Percentiles rank a stretch among this genome's conserved stretches.
These are phyloP conservation scores for Penicillium sp. DNA, from an alignment of 2,329 filamentous ascomycete species.

Conservation along the genomic window DNA sequence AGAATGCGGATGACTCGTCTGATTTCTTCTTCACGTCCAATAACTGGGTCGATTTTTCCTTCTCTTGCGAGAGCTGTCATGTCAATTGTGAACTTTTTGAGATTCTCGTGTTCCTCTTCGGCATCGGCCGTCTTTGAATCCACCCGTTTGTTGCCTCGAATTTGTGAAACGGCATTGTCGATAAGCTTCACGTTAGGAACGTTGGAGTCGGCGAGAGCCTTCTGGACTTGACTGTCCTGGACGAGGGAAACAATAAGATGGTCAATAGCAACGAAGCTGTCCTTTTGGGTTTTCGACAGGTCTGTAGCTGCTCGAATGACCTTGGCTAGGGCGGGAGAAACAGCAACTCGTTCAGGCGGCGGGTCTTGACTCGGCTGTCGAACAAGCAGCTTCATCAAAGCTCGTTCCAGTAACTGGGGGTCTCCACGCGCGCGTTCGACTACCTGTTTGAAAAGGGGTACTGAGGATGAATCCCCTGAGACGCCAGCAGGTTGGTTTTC, in stretches of 20 bases:
- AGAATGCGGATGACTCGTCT: constrained; percentile 86
- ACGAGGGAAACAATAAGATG: constrained; percentile 83
- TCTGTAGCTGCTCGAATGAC: constrained; percentile 82
- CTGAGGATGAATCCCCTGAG: constrained; percentile 56
- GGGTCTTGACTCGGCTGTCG: constrained; percentile 91
- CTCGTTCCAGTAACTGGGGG: constrained; percentile 78
- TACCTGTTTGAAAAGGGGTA: constrained; percentile 89
- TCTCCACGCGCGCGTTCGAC: constrained; percentile 92
- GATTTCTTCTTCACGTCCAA: constrained; percentile 94
- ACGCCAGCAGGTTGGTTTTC: constrained; percentile 69
- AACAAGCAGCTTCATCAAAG: constrained; percentile 87
- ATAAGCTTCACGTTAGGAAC: constrained; percentile 87
- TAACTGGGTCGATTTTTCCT: constrained; percentile 96
- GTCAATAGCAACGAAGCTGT: constrained; percentile 89
- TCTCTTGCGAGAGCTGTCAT: constrained; percentile 96
- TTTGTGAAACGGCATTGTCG: constrained; percentile 83
- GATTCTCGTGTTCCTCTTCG: constrained; percentile 88
- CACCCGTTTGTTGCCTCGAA: constrained; percentile 87
- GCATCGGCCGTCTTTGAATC: constrained; percentile 93
- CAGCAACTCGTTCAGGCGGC: constrained; percentile 80
- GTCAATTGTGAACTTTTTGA: constrained; percentile 97
- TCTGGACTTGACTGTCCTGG: constrained; percentile 73
- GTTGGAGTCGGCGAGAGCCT: constrained; percentile 76
- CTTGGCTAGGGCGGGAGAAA: constrained; percentile 76
- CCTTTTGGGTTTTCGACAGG: constrained; percentile 94